Evolutionary conservation across 306 rosid species (phyloP).

Genomic region (Prinsepia uniflora): DNA sequence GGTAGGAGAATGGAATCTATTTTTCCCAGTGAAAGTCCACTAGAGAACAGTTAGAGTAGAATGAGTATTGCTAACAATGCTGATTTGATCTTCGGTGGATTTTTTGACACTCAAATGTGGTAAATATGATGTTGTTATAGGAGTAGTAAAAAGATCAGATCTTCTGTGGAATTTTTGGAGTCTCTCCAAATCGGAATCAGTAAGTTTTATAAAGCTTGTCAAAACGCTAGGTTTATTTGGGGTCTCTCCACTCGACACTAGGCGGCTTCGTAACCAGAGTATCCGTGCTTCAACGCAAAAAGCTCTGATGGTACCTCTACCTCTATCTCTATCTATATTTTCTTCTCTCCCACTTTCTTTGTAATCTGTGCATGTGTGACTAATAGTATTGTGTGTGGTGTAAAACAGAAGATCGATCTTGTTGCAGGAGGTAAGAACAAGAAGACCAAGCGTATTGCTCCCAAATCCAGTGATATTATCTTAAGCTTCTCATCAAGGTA

Average conservation of each 20-base stretch:
- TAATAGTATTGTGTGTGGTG: not conserved
- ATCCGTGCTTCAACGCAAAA: not conserved
- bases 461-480: constrained; percentile 80
- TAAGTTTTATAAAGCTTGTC: not conserved
- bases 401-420: constrained; percentile 49
- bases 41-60: not conserved
- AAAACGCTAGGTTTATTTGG: constrained; percentile 15
- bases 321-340: not conserved
- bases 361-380: not conserved
- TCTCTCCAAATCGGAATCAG: not conserved
- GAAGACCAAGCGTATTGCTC: constrained; percentile 69
- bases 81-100: too few relatives aligned
- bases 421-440: constrained; percentile 88
- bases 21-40: not conserved
- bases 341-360: not conserved
- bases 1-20: not conserved
- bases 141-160: too few relatives aligned
- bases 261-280: not conserved
- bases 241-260: not conserved
- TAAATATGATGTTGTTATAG: too few relatives aligned
- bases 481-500: constrained; percentile 50
- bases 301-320: constrained; percentile 1
- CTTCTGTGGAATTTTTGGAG: too few relatives aligned
- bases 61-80: not conserved
- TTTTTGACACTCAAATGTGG: too few relatives aligned